Evolutionary conservation across 2,329 filamentous ascomycete genomes (phyloP), one percentile per base, ranked within the genome.

Genomic region (Pseudocercospora eumusae): DNA sequence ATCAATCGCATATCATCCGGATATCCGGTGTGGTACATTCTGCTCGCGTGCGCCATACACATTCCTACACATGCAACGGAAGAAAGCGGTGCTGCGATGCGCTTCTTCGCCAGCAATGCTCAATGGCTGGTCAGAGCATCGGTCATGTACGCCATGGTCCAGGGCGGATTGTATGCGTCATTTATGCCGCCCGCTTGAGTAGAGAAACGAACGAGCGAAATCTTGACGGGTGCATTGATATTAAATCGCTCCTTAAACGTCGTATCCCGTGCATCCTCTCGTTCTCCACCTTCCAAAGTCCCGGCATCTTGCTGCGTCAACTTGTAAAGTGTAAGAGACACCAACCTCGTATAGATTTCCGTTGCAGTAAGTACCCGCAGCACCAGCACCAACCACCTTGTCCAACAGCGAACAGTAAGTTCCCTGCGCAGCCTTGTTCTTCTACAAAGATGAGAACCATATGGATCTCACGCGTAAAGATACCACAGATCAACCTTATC

Each of bases 21-120:
- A 0, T 96, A 93, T 75, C 90, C 92, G 1, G 77, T 95, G 18
- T 97, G 92, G 92, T 95, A 96, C 74, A 88, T 90, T 82, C 91
- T 89, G 81, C 74, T 96, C 42, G 90, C 90, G 0, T 78, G 77
- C 3, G 75, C 74, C 28, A 64, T 77, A 3, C 54, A 70, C n/a
- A 11, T 52, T 15, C 31, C 36, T 23, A 21, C 60, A 23, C 50
- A 49, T 13, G 42, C 60, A 9, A 52, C 53, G 21, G 52, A 57
- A 4, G 7, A 20, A 1, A 11, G 9, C 18, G 9, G 52, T 25
- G 33, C 52, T 18, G 9, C 28, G 15, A 18, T 40, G 28, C 28
- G 28, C 18, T 40, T 36, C 18, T 23, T 54, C 15, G 52, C 52
- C 15, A 58, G 53, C 27, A 70, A 68, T 64, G 59, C 64, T 13